Conservation (phyloP, 1,139 yeast species). For the Suhomyces atakaporum region DNA sequence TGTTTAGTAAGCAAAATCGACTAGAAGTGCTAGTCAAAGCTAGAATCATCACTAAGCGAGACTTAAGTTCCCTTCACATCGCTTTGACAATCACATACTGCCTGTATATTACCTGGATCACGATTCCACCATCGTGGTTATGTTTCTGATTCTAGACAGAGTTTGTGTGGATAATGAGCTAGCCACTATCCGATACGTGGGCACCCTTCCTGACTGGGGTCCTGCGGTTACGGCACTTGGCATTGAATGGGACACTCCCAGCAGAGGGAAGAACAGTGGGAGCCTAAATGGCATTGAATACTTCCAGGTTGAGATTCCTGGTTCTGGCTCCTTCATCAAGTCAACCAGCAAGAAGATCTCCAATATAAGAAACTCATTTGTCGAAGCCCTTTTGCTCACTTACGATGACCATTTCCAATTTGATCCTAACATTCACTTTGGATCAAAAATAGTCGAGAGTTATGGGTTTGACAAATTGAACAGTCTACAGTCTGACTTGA, state of each 20-base stretch:
- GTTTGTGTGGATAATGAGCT: conserved; percentile 8
- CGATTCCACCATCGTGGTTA: no score
- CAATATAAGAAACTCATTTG: conserved; percentile 33
- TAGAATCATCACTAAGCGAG: no score
- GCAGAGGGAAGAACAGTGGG: conserved; percentile 81
- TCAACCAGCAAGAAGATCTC: conserved; percentile 31
- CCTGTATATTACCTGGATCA: neutral
- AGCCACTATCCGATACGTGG: conserved; percentile 60
- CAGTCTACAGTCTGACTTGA: conserved; percentile 47
- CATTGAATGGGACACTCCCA: conserved; percentile 80
- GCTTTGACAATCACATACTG: no score
- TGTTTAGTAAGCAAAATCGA: no score
- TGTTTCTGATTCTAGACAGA: conserved; percentile 6
- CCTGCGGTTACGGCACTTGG: conserved; percentile 56
- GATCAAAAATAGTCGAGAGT: conserved; percentile 58
- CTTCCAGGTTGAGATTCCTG: conserved; percentile 41
- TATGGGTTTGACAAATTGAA: conserved; percentile 66
- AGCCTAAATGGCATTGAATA: conserved; percentile 60
- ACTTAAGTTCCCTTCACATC: no score
- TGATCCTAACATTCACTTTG: conserved; percentile 40
- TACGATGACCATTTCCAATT: conserved; percentile 39
- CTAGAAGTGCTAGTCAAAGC: no score
- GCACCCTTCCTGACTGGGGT: conserved; percentile 63
- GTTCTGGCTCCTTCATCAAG: conserved; percentile 72
- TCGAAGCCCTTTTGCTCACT: conserved; percentile 49